Conservation (phyloP, 805 yeast genomes). For the Ogataea glucozyma region DNA sequence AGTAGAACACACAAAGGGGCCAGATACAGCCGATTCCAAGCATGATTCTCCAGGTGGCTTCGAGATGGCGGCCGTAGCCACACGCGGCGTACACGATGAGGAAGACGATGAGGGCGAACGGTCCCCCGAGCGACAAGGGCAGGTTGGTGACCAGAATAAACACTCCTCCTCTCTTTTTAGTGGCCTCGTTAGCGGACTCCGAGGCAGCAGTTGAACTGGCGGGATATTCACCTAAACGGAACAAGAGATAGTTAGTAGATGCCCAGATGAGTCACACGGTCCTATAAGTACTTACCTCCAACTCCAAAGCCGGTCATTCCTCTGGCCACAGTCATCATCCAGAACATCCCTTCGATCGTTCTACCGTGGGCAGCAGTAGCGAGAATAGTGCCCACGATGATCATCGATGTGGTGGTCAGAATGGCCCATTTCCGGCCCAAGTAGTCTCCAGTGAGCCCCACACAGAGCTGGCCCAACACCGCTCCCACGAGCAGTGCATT, state of each 20-base stretch:
- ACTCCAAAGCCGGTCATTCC: conserved; percentile 79
- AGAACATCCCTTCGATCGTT: conserved; percentile 45
- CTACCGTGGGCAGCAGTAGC: conserved; percentile 61
- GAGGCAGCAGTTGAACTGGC: conserved; percentile 61
- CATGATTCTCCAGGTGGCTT: conserved; percentile 69
- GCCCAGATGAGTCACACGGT: background rate
- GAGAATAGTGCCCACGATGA: conserved; percentile 57
- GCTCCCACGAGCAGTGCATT: conserved; percentile 54
- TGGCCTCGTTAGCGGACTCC: conserved; percentile 63
- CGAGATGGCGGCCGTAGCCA: conserved; percentile 41
- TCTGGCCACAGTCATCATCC: conserved; percentile 67
- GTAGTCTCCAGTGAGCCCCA: conserved; percentile 59
- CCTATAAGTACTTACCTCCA: conserved; percentile 44
- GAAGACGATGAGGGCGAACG: conserved; percentile 68
- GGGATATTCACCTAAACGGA: conserved; percentile 64
- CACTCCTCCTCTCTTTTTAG: conserved; percentile 63
- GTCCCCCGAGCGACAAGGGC: conserved; percentile 76
- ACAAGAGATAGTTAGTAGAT: background rate
- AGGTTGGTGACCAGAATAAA: conserved; percentile 69
- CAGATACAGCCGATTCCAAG: conserved; percentile 64
- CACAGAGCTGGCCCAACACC: conserved; percentile 58
- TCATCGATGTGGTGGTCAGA: conserved; percentile 55
- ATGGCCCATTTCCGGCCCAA: conserved; percentile 64
- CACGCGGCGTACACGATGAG: conserved; percentile 66
- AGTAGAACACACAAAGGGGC: conserved; percentile 73